These are phyloP conservation scores for Cyberlindnera misumaiensis DNA, from an alignment of 805 yeast genomes.

Conservation along the genomic window DNA sequence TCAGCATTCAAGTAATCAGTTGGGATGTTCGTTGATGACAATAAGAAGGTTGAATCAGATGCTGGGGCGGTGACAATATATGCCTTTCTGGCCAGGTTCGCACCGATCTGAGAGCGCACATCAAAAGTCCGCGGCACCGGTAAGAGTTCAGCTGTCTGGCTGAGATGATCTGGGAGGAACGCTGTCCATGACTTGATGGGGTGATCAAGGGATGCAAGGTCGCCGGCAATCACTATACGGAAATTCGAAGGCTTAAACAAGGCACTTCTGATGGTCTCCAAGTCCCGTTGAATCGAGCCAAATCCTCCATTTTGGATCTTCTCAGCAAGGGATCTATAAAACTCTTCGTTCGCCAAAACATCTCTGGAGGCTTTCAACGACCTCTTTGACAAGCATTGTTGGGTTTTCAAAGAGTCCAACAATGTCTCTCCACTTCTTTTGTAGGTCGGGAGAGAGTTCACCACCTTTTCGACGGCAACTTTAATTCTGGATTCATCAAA, in stretches of 20 bases:
- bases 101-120: constrained; percentile 52
- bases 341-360: constrained; percentile 53
- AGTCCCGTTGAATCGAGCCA: constrained; percentile 36
- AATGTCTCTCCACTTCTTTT: constrained; percentile 43
- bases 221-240: constrained; percentile 68
- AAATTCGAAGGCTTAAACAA: constrained; percentile 54
- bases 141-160: constrained; percentile 11
- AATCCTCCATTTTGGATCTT: constrained; percentile 51
- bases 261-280: constrained; percentile 44
- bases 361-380: constrained; percentile 66
- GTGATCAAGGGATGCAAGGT: constrained; percentile 39
- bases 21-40: constrained; percentile 54
- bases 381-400: constrained; percentile 45
- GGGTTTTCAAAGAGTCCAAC: constrained; percentile 55
- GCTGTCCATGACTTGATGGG: constrained; percentile 58
- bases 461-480: constrained; percentile 40
- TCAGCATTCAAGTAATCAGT: constrained; percentile 49
- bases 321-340: constrained; percentile 40
- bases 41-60: constrained; percentile 71
- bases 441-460: constrained; percentile 33
- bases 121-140: constrained; percentile 47
- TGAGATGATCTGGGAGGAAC: constrained; percentile 17
- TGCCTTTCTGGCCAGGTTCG: constrained; percentile 45
- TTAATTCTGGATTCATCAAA: constrained; percentile 70
- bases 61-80: constrained; percentile 70